Evolutionary conservation across 805 yeast species (phyloP), one percentile per base, ranked within the genome.

Genomic region (Limtongozyma cylindracea): DNA sequence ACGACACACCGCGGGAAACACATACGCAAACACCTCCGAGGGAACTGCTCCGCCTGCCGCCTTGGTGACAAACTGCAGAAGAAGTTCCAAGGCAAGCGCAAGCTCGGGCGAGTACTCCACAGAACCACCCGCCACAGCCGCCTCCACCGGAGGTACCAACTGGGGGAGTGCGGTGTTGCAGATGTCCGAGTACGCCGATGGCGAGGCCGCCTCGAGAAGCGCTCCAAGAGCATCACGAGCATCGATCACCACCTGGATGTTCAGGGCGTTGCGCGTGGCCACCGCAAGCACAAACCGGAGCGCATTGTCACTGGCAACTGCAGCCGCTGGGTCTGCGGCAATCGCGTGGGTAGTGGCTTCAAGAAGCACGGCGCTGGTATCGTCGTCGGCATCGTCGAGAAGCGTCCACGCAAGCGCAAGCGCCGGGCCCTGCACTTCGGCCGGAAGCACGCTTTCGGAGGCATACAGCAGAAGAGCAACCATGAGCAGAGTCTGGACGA

Each of bases 241-340:
- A 25, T 71, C 77, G 1, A 64, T 49, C 3, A 58, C 58, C 11
- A 74, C 48, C 29, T 74, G 76, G 19, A 76, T 49, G 33, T 80
- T 77, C 0, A 80, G 56, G 1, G 88, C 61, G 34, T 76, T 84
- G 30, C 65, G 67, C 23, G 63, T 61, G 0, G 84, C 69, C 10
- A 77, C 55, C 5, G 54, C 44, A 28, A 77, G 54, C 4, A 80
- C 49, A 23, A 78, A 38, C 17, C 55, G 54, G 5, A 74, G 47
- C 6, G 70, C 44, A n/a, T 32, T 49, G 5, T 4, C n/a, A 9
- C 8, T 17, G 18, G n/a, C 4, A 2, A 28, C 24, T 3, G 15
- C 15, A 7, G 38, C 39, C 25, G 43, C 39, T 5, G 15, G 15
- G 5, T 5, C 15, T 11, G 49, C 34, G 21, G 53, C 49, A 18